These are phyloP conservation scores for Puya raimondii DNA, from an alignment of 176 grass and related monocot species.

Conservation along the genomic window DNA sequence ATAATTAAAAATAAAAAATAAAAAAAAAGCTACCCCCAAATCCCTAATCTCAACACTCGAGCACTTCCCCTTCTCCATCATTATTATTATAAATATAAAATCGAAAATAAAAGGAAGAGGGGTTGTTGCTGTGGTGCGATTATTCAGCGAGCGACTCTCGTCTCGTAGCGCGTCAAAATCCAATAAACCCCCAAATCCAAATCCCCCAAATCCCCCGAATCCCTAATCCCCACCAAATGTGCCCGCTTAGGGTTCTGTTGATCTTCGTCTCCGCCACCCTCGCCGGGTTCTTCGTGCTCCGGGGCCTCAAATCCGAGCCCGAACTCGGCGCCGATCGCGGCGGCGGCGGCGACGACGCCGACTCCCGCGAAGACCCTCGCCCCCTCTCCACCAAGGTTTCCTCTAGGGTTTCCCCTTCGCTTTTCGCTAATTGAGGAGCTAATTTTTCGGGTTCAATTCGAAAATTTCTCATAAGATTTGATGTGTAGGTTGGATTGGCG, in stretches of 20 bases:
- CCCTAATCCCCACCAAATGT: conserved; percentile 35
- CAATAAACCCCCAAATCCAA: no score
- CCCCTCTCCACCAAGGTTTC: conserved; percentile 39
- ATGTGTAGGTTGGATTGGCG: conserved; percentile 55
- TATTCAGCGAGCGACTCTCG: no score
- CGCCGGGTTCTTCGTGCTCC: conserved; percentile 89
- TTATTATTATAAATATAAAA: no score
- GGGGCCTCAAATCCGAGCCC: conserved; percentile 44
- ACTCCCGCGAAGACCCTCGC: not conserved
- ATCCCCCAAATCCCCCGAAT: not conserved
- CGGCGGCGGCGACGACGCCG: conserved; percentile 22
- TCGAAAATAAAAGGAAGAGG: no score
- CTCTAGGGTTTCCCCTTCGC: not conserved
- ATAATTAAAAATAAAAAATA: not conserved
- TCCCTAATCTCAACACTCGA: no score
- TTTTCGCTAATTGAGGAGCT: not conserved
- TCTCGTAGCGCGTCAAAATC: no score
- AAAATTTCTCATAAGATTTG: not conserved
- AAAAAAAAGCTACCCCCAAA: no score
- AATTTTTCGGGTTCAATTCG: not conserved
- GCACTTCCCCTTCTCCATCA: no score
- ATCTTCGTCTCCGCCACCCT: conserved; percentile 94
- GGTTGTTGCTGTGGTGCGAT: no score
- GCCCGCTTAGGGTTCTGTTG: conserved; percentile 74
- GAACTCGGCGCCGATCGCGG: conserved; percentile 33